Base-by-base conservation (phyloP, 2,329 filamentous ascomycete species). In the Pezicula neosporulosa region DNA sequence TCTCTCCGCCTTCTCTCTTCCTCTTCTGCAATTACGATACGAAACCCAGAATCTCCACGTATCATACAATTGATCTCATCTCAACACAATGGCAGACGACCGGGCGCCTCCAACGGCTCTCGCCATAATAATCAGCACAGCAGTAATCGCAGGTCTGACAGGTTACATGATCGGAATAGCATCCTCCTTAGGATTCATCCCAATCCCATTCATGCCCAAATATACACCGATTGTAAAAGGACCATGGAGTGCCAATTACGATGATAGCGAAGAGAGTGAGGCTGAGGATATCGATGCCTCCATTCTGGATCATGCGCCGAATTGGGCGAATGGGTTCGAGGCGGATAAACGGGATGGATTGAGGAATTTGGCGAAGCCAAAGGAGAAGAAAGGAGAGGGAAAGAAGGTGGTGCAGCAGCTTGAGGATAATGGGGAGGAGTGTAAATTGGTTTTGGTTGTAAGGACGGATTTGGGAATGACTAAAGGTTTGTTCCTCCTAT, bases 391-490 rank as follows among this genome's bases (percentile, higher is more conserved):
- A 21, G 67, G 70, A 15, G 72, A 78, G 60, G 62, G 77, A 62
- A 73, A 68, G 56, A 71, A 67, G 55, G 74, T 73, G 64, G 71
- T 72, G 63, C 73, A 60, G 66, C 60, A 50, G 39, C 57, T 61
- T 36, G 64, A 66, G 47, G 61, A 61, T 18, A 74, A 70, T 43
- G 77, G 74, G 21, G 92, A 97, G 70, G 92, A 97, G 70, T 96
- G 93, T 76, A 97, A 97, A 74, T 77, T 97, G 52, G 90, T 97
- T 13, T 76, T 99, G 33, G 90, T 96, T 4, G 93, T 97, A 50
- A 77, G 94, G 66, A 96, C 90, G 16, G 94, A 99, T 73, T 72
- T 99, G 63, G 93, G 93, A 63, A 99, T 99, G 94, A 94, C 89
- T 9, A 97, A 96, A 74, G 93, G 93, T 94, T 75, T 39, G 76